Evolutionary conservation across 768 basidiomycete genomes (phyloP).

Genomic region (Russula olivacea): DNA sequence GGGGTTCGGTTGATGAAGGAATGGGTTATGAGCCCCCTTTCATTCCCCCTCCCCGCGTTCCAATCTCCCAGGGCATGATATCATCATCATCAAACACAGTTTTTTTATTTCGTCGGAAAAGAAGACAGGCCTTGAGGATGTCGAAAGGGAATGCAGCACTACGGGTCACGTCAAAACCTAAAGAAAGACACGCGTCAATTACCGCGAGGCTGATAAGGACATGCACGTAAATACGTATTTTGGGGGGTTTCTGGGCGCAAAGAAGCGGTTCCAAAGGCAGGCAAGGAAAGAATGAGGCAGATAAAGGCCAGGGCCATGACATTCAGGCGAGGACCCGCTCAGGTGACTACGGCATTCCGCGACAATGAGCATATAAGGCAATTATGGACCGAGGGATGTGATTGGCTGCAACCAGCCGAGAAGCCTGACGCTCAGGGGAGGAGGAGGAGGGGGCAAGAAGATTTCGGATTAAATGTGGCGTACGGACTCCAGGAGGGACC

Average conservation of each 20-base stretch:
- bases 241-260: slow-evolving; percentile 17
- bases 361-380: slow-evolving; percentile 7
- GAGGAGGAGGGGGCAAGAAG: not conserved
- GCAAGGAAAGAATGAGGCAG: slow-evolving; percentile 19
- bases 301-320: slow-evolving; percentile 17
- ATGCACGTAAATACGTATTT: slow-evolving; percentile 21
- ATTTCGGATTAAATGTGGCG: slow-evolving; percentile 22
- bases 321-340: slow-evolving; percentile 18
- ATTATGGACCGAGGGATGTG: not conserved
- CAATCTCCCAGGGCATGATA: slow-evolving; percentile 12
- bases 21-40: too few relatives aligned
- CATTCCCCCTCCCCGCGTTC: not conserved
- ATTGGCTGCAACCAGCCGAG: slow-evolving; percentile 19
- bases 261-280: slow-evolving; percentile 14
- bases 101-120: slow-evolving; percentile 1
- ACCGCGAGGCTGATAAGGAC: slow-evolving; percentile 19
- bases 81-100: slow-evolving; percentile 18
- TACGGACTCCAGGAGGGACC: slow-evolving; percentile 7
- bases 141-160: slow-evolving; percentile 2
- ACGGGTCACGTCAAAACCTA: slow-evolving; percentile 15
- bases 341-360: slow-evolving; percentile 20
- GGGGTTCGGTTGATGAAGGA: not conserved
- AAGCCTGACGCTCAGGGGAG: slow-evolving; percentile 22
- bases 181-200: slow-evolving; percentile 16
- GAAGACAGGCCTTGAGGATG: slow-evolving; percentile 17